A percentile compares a stretch with the other conserved stretches of the same genome.
phyloP scores from a whole-genome alignment of 2,329 filamentous ascomycete species.

The Pseudogymnoascus destructans region DNA sequence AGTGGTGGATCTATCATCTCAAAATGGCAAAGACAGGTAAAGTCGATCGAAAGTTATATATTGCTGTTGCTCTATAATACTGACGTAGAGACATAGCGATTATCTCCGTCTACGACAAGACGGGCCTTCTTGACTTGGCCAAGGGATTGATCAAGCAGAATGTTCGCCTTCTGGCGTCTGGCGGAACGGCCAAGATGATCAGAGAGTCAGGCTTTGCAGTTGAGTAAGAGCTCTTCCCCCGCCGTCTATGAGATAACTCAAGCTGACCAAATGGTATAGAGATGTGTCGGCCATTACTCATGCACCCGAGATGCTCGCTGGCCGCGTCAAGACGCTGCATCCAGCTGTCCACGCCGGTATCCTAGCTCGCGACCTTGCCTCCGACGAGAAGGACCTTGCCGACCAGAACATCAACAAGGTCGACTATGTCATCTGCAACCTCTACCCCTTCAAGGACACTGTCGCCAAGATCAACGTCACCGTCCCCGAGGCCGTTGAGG shows the following conservation, averaged over 20 bases:
- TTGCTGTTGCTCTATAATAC: background rate
- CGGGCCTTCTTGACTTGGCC: conserved; percentile 79
- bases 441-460: conserved; percentile 98
- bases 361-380: conserved; percentile 83
- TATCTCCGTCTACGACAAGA: conserved; percentile 98
- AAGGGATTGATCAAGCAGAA: conserved; percentile 81
- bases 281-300: conserved; percentile 96
- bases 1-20: conserved; percentile 8
- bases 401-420: conserved; percentile 93
- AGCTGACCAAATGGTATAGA: conserved; percentile 33
- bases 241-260: background rate
- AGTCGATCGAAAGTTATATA: background rate
- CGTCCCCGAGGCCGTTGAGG: conserved; percentile 90
- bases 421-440: conserved; percentile 93
- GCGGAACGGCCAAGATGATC: conserved; percentile 91
- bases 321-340: conserved; percentile 89
- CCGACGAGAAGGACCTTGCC: conserved; percentile 91
- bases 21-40: conserved; percentile 12
- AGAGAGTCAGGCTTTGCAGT: conserved; percentile 91
- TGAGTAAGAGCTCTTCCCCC: conserved; percentile 49
- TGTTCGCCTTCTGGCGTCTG: conserved; percentile 86
- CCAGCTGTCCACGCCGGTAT: conserved; percentile 84
- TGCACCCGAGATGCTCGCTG: conserved; percentile 91
- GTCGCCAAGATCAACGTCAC: conserved; percentile 95
- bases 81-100: conserved; percentile 49